phyloP scores from a whole-genome alignment of 345 rosid genomes.

The Linum tenue region DNA sequence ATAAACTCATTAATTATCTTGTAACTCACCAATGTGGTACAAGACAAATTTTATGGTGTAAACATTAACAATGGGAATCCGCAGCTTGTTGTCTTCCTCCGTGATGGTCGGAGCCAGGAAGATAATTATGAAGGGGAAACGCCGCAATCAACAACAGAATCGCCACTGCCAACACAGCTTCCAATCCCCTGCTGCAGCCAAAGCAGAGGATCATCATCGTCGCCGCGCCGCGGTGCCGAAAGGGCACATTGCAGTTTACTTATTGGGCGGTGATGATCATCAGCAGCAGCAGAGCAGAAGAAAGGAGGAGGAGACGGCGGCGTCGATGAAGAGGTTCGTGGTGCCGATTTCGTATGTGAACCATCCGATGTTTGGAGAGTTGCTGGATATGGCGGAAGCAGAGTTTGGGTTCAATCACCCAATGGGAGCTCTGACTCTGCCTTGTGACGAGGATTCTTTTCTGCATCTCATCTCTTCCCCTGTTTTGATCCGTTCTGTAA shows the following conservation, averaged over 20 bases:
- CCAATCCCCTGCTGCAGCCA: not conserved
- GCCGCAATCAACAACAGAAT: not conserved
- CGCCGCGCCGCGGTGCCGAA: not conserved
- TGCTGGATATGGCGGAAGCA: not conserved
- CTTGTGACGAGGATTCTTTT: not conserved
- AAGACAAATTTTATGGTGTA: too few relatives aligned
- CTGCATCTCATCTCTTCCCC: not conserved
- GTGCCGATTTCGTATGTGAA: slow-evolving; percentile 4
- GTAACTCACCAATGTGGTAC: too few relatives aligned
- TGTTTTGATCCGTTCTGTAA: not conserved
- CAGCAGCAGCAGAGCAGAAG: not conserved
- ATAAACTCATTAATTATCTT: too few relatives aligned
- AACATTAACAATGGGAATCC: not conserved
- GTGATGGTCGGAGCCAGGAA: not conserved
- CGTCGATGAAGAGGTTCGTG: not conserved
- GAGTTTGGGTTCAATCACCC: not conserved
- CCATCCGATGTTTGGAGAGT: not conserved
- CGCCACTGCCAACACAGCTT: not conserved
- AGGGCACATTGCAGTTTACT: slow-evolving; percentile 2
- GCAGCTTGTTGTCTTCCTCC: not conserved
- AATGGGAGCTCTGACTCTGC: not conserved
- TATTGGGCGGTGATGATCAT: not conserved
- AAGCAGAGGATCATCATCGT: not conserved
- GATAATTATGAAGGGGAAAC: not conserved
- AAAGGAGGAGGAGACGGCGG: too few relatives aligned